Evolutionary conservation across 371 early-diverging fungal species (phyloP).

Genomic region (Rhizopus arrhizus): DNA sequence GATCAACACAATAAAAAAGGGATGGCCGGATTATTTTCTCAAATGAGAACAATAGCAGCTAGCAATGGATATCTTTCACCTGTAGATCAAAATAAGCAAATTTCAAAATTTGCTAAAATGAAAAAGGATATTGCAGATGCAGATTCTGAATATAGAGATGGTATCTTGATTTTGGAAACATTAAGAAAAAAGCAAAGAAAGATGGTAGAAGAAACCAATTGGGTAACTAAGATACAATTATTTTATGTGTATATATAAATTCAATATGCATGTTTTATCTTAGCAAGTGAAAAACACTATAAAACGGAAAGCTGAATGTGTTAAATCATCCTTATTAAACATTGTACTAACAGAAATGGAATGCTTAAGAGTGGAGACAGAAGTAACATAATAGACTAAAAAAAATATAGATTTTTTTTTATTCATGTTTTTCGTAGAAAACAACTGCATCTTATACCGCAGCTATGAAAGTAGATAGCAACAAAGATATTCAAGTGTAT

Average conservation of each 20-base stretch:
- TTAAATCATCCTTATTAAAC: slow-evolving; percentile 13
- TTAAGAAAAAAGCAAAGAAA: slow-evolving; percentile 52
- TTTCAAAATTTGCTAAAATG: slow-evolving; percentile 48
- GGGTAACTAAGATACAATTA: slow-evolving; percentile 28
- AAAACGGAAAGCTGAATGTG: slow-evolving; percentile 22
- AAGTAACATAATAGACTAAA: slow-evolving; percentile 37
- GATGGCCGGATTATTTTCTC: slow-evolving; percentile 45
- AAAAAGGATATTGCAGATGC: slow-evolving; percentile 61
- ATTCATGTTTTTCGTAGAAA: slow-evolving; percentile 15
- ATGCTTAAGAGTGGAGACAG: slow-evolving; percentile 18
- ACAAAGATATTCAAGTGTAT: slow-evolving; percentile 36
- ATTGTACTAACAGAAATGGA: slow-evolving; percentile 24
- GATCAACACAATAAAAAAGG: slow-evolving; percentile 31
- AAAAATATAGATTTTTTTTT: not conserved
- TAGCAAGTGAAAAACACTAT: slow-evolving; percentile 27
- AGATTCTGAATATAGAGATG: slow-evolving; percentile 60
- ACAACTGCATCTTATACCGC: slow-evolving; percentile 23
- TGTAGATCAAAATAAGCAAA: slow-evolving; percentile 45
- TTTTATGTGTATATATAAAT: not conserved
- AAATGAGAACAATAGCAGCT: slow-evolving; percentile 40
- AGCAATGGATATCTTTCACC: slow-evolving; percentile 16
- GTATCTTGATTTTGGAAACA: slow-evolving; percentile 51
- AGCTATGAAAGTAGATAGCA: slow-evolving; percentile 36
- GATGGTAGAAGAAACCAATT: slow-evolving; percentile 36
- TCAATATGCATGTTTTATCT: not conserved